Evolutionary conservation across 345 rosid species (phyloP), one percentile per base, ranked within the genome.

Genomic region (Moringa oleifera): DNA sequence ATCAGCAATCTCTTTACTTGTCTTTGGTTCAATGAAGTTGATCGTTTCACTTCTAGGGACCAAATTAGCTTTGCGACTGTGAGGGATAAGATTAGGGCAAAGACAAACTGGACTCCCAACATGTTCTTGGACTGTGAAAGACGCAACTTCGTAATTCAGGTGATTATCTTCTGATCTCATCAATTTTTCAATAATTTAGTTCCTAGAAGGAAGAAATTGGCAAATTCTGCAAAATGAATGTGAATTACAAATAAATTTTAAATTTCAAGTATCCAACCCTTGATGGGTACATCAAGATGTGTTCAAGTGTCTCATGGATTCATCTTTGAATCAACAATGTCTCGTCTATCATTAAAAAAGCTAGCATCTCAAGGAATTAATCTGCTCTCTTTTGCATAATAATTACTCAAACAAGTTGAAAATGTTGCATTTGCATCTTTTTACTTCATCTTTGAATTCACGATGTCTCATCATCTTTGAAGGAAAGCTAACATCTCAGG

Each of bases 11-110:
- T 91, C 61, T 85, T 95, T 50, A 75, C 90, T 45, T 95, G 99
- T 53, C 99, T 95, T 65, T 95, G 99, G 99, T 91, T 82, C 83
- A 87, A 91, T 56, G 99, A 95, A 81, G 98, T 95, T 31, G 96
- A 91, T 61, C 94, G 95, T 28, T 95, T 95, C 73, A 95, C 99
- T 64, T 81, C 98, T 0, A 81, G 99, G 77, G 99, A 95, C 80
- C 99, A 95, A 77, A 80, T 95, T 65, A 91, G 98, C 81, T 95
- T 91, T 73, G 84, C 98, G 57, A 91, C 79, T 0, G 97, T 87
- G 59, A 80, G 99, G 84, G 99, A 95, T 76, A 91, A 87, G 80
- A 75, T 95, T 23, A 71, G 63, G 2, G 88, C 83, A 16, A 84
- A 79, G 74, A 85, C 95, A 28, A 83, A 87, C 73, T 91, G 97